A percentile compares a stretch with the other conserved stretches of the same genome.
Conservation (phyloP, 345 rosid species). For the Syzygium jambos region DNA sequence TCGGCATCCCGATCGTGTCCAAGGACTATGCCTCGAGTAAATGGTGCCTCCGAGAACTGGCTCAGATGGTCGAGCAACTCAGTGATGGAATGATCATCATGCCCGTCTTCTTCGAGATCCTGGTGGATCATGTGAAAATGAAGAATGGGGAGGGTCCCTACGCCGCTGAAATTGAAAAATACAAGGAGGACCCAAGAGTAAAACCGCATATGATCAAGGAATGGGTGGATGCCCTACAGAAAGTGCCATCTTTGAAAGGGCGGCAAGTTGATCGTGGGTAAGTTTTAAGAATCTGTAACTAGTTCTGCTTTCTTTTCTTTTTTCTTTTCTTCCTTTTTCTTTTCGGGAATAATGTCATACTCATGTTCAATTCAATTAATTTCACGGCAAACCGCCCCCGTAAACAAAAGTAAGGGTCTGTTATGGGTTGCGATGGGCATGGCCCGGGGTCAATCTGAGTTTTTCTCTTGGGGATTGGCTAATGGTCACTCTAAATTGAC, state of each 20-base stretch:
- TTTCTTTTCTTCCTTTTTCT: background rate
- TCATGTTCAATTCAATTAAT: background rate
- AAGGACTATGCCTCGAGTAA: background rate
- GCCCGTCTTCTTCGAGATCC: background rate
- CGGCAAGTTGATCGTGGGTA: background rate
- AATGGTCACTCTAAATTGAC: background rate
- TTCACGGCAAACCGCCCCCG: too few species aligned
- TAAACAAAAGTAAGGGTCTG: too few species aligned
- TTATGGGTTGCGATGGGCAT: too few species aligned
- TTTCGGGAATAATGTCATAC: background rate
- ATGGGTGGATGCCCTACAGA: background rate
- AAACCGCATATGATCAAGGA: fast-evolving
- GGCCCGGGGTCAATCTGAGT: background rate
- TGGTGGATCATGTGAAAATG: background rate
- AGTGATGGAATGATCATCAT: background rate
- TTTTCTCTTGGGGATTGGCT: background rate
- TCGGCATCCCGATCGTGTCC: background rate
- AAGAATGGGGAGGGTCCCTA: background rate
- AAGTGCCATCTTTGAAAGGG: background rate
- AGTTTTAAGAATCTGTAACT: background rate
- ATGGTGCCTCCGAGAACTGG: background rate
- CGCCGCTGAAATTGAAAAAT: background rate
- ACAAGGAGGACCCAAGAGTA: background rate
- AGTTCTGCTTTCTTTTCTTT: background rate
- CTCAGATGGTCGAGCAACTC: background rate